These are phyloP conservation scores for Microsporum canis DNA, from an alignment of 2,329 filamentous ascomycete genomes.

Conservation along the genomic window DNA sequence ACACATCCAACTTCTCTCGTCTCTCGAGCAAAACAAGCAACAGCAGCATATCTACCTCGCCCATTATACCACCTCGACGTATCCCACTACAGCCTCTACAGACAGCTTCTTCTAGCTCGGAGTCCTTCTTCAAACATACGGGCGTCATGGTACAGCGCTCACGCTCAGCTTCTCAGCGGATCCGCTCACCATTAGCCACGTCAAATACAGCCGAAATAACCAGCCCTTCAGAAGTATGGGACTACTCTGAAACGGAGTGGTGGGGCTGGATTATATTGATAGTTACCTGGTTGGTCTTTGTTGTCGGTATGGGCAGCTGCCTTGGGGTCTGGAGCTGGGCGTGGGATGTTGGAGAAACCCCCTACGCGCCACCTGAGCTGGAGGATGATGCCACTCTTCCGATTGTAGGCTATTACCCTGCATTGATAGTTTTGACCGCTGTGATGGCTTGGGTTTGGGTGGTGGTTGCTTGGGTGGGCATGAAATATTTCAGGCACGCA, in stretches of 20 bases:
- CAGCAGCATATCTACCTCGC: constrained; percentile 17
- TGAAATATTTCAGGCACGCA: constrained; percentile 98
- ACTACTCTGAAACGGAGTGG: constrained; percentile 91
- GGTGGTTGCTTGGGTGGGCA: constrained; percentile 90
- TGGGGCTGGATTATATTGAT: constrained; percentile 93
- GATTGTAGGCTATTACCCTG: constrained; percentile 94
- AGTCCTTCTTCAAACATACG: constrained; percentile 47
- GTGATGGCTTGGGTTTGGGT: constrained; percentile 99
- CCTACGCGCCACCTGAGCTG: constrained; percentile 86
- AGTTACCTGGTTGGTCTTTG: constrained; percentile 91
- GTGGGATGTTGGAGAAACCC: constrained; percentile 94
- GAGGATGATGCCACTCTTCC: constrained; percentile 91
- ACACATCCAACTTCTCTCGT: constrained; percentile 16
- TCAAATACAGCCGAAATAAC: constrained; percentile 31
- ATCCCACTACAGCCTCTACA: not conserved
- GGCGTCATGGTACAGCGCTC: constrained; percentile 20
- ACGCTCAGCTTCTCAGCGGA: constrained; percentile 28
- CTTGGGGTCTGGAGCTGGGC: constrained; percentile 96
- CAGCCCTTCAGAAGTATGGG: constrained; percentile 52
- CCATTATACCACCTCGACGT: constrained; percentile 34
- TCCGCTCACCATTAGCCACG: constrained; percentile 25
- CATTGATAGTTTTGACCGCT: constrained; percentile 78
- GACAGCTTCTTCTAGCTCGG: constrained; percentile 35
- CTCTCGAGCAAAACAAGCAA: constrained; percentile 30
- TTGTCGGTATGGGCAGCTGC: constrained; percentile 91